Percentiles rank a stretch among this genome's conserved stretches.
phyloP scores from a whole-genome alignment of 106 monocot genomes.

The Chionographis japonica region DNA sequence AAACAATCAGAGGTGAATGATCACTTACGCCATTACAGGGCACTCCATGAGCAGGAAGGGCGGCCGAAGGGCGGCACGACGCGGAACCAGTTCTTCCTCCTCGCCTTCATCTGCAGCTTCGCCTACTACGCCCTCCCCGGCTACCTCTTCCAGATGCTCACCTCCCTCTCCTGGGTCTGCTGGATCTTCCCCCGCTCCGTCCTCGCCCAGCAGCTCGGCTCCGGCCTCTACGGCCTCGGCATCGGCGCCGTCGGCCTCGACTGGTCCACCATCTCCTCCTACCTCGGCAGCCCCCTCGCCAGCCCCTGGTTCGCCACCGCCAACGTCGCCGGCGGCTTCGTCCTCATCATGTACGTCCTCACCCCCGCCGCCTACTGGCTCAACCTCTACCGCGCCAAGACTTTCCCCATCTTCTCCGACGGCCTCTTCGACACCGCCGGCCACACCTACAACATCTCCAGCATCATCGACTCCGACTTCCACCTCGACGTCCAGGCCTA shows the following conservation, averaged over 20 bases:
- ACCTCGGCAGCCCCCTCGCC: constrained; percentile 86
- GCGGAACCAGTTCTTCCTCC: constrained; percentile 78
- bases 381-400: constrained; percentile 63
- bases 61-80: constrained; percentile 40
- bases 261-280: constrained; percentile 76
- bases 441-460: constrained; percentile 58
- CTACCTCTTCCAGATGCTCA: constrained; percentile 77
- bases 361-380: constrained; percentile 71
- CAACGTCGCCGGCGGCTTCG: constrained; percentile 65
- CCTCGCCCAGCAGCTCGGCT: constrained; percentile 81
- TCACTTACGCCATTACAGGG: constrained; percentile 26
- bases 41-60: constrained; percentile 81
- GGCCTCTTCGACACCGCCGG: constrained; percentile 50
- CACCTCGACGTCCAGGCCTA: constrained; percentile 67
- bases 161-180: constrained; percentile 88
- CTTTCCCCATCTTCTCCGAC: constrained; percentile 83
- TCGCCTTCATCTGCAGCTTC: constrained; percentile 84
- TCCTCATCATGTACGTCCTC: constrained; percentile 67
- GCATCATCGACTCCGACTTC: constrained; percentile 57
- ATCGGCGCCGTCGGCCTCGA: constrained; percentile 73
- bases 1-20: no score
- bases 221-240: constrained; percentile 71
- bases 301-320: constrained; percentile 91
- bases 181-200: constrained; percentile 71
- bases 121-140: constrained; percentile 82